These are phyloP conservation scores for Cladosporium sp. DNA, from an alignment of 2,329 filamentous ascomycete genomes.

Conservation along the genomic window DNA sequence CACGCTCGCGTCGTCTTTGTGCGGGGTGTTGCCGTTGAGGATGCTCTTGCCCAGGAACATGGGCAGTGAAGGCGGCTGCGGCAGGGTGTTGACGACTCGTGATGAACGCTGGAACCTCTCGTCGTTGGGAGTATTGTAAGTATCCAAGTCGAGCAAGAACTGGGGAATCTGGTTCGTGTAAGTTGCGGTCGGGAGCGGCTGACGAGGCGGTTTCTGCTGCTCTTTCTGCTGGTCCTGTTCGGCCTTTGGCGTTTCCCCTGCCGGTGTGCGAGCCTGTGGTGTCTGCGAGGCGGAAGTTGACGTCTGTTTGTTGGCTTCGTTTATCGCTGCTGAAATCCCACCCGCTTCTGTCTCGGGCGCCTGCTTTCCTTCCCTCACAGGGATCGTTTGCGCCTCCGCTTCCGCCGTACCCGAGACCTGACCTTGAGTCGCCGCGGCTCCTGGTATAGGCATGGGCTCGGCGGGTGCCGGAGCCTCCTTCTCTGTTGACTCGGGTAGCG, in stretches of 20 bases:
- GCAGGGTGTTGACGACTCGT: conserved; percentile 68
- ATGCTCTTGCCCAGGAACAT: conserved; percentile 93
- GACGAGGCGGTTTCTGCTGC: conserved; percentile 15
- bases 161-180: conserved; percentile 73
- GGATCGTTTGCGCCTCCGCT: conserved; percentile 52
- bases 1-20: conserved; percentile 98
- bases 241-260: not conserved
- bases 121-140: conserved; percentile 53
- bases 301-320: conserved; percentile 19
- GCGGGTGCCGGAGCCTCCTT: conserved; percentile 18
- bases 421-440: conserved; percentile 21
- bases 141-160: conserved; percentile 81
- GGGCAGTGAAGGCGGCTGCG: conserved; percentile 76
- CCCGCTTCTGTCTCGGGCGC: conserved; percentile 18
- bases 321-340: not conserved
- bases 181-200: conserved; percentile 42
- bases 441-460: conserved; percentile 27
- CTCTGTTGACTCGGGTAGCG: conserved; percentile 17
- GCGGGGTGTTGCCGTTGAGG: conserved; percentile 79
- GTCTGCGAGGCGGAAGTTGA: not conserved
- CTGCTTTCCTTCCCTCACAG: conserved; percentile 20
- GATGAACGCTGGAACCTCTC: conserved; percentile 67
- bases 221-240: conserved; percentile 3
- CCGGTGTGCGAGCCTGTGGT: not conserved
- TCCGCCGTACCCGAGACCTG: conserved; percentile 19